phyloP scores from a whole-genome alignment of 177 flowering plant genomes.

The Vitis hybrid region DNA sequence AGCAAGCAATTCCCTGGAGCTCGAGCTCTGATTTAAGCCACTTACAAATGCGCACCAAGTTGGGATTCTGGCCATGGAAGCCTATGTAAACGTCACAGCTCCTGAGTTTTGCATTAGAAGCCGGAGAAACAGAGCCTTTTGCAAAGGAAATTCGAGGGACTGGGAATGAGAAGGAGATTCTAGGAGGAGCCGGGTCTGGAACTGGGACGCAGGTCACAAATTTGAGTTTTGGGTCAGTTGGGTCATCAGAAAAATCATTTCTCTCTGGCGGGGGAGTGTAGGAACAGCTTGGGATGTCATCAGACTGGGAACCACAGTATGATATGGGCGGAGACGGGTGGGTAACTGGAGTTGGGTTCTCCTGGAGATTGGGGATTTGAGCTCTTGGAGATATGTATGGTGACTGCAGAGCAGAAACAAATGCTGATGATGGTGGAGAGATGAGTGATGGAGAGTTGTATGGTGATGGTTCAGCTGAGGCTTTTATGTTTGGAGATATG shows the following conservation, averaged over 20 bases:
- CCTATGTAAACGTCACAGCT: constrained; percentile 95
- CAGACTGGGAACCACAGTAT: constrained; percentile 54
- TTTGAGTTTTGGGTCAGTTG: constrained; percentile 46
- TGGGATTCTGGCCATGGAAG: constrained; percentile 67
- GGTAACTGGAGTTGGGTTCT: constrained; percentile 18
- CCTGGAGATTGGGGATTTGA: constrained; percentile 22
- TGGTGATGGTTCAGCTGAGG: constrained; percentile 54
- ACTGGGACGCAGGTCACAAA: constrained; percentile 43
- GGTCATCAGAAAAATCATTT: constrained; percentile 62
- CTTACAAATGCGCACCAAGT: constrained; percentile 68
- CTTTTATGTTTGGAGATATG: constrained; percentile 30
- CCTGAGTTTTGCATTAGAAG: constrained; percentile 68
- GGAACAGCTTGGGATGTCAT: constrained; percentile 86
- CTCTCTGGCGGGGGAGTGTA: constrained; percentile 86
- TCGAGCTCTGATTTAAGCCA: constrained; percentile 94
- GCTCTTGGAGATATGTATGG: constrained; percentile 96
- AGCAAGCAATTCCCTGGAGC: constrained; percentile 84
- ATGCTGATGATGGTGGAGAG: constrained; percentile 92
- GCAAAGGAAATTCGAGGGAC: constrained; percentile 73
- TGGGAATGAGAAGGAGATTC: constrained; percentile 82
- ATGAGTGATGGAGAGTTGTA: constrained; percentile 69
- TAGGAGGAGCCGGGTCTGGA: constrained; percentile 51
- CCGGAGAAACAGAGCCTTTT: constrained; percentile 60
- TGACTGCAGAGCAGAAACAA: constrained; percentile 86
- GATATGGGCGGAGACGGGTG: constrained; percentile 49